These are phyloP conservation scores for Wickerhamomyces chambardii DNA, from an alignment of 805 yeast genomes.

Conservation along the genomic window DNA sequence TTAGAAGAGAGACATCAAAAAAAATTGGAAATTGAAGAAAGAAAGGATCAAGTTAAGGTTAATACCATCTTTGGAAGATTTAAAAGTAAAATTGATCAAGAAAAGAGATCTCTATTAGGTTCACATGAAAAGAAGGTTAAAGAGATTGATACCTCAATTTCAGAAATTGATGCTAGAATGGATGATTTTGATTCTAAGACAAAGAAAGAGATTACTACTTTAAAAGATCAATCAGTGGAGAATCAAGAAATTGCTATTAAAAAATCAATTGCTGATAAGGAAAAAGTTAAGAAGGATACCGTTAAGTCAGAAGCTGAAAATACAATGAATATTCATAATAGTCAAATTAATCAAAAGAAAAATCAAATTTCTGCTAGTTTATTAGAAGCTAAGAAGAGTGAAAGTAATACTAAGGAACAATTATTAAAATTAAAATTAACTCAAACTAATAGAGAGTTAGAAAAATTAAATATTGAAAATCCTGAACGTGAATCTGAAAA, in stretches of 20 bases:
- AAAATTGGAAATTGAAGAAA: conserved; percentile 14
- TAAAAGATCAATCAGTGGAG: conserved; percentile 7
- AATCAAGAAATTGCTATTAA: conserved; percentile 10
- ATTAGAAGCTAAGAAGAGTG: conserved; percentile 17
- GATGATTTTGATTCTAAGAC: conserved; percentile 12
- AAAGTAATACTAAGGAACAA: conserved; percentile 14
- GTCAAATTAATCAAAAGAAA: conserved; percentile 13
- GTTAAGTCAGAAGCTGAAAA: conserved; percentile 9
- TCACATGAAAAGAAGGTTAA: conserved; percentile 10
- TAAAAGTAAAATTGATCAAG: conserved; percentile 16
- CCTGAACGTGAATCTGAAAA: conserved; percentile 8
- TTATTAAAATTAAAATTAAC: conserved; percentile 13
- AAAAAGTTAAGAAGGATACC: conserved; percentile 7
- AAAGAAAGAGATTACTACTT: conserved; percentile 11
- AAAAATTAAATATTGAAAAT: conserved; percentile 10
- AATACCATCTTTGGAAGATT: conserved; percentile 16
- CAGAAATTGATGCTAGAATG: conserved; percentile 12
- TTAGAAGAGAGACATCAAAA: conserved; percentile 16
- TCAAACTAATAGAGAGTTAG: conserved; percentile 16
- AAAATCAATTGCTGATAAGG: conserved; percentile 11
- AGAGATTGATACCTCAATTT: conserved; percentile 13
- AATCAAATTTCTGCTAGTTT: conserved; percentile 15
- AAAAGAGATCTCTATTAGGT: conserved; percentile 9
- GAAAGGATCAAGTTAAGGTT: conserved; percentile 15
- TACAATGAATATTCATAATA: conserved; percentile 9